Evolutionary conservation across 345 rosid genomes (phyloP), one percentile per base, ranked within the genome.

Genomic region (Adansonia digitata): DNA sequence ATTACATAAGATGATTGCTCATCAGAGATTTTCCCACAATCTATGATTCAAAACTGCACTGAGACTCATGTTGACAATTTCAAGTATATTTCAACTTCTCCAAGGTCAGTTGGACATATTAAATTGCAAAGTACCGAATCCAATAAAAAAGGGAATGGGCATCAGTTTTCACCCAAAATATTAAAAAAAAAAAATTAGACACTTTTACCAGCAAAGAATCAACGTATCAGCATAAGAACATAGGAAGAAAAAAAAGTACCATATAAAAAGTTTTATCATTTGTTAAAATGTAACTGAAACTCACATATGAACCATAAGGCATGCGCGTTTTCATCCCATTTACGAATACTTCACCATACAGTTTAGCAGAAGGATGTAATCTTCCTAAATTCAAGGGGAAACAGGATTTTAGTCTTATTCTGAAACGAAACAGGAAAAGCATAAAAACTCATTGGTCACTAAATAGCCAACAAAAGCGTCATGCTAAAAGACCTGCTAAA

Each of bases 271-370:
- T 71, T 71, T 10, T 12, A 29, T 7, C 15, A 53, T 22, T 24
- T 14, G 52, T 9, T 14, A 26, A 31, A 61, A 35, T 60, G 34
- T 24, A 35, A 26, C n/a, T 13, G 49, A 60, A 64, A 92, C 98
- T 89, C 88, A 94, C 98, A 68, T 92, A 92, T 52, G 97, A 91
- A 52, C 97, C 98, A 46, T 94, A 92, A 53, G 95, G 94, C 88
- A 94, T 81, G 75, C 35, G 82, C 42, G 89, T 82, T 53, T 88
- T 88, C 39, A 86, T 79, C 26, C 98, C 97, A 70, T 94, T 94
- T 56, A 91, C 87, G 81, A 92, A 94, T 68, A 94, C 91, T 74
- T 92, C 97, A 5, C 98, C 97, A 7, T 82, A 94, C 85, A 82
- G 77, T 85, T 77, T 92, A n/a, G 95, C 94, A 59, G 92, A 82